Evolutionary conservation across 1,139 yeast genomes (phyloP).

Genomic region (Lodderomyces theae): DNA sequence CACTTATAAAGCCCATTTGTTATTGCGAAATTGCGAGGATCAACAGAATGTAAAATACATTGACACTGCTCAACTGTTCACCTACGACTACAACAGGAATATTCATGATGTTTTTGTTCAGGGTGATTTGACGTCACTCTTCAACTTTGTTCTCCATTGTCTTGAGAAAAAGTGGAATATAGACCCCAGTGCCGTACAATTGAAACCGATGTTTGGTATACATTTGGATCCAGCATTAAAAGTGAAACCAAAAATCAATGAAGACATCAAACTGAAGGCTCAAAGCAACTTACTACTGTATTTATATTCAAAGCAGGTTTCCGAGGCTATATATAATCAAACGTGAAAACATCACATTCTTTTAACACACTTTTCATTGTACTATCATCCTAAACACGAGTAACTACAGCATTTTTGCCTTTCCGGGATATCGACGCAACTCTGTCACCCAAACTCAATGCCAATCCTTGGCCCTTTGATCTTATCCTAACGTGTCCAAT

Average conservation of each 20-base stretch:
- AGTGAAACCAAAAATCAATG: slow-evolving; percentile 21
- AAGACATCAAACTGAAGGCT: slow-evolving; percentile 15
- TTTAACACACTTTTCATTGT: background rate
- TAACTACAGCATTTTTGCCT: slow-evolving; percentile 27
- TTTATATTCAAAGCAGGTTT: slow-evolving; percentile 10
- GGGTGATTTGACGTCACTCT: slow-evolving; percentile 22
- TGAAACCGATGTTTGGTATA: slow-evolving; percentile 22
- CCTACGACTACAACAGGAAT: slow-evolving; percentile 1
- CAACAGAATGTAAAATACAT: slow-evolving; percentile 12
- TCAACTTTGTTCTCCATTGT: slow-evolving; percentile 12
- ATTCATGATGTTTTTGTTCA: slow-evolving; percentile 16
- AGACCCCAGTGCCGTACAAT: slow-evolving; percentile 12
- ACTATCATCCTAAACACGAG: slow-evolving; percentile 6
- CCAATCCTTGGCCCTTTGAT: slow-evolving; percentile 97
- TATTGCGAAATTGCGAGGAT: slow-evolving; percentile 6
- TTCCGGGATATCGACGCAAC: slow-evolving; percentile 77
- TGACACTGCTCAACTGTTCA: slow-evolving; percentile 4
- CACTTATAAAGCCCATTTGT: slow-evolving; percentile 20
- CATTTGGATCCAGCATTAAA: slow-evolving; percentile 28
- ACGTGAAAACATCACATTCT: too few relatives aligned
- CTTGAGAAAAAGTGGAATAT: slow-evolving; percentile 16
- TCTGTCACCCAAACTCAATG: slow-evolving; percentile 90
- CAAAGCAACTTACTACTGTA: slow-evolving; percentile 16
- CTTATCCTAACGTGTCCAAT: slow-evolving; percentile 96
- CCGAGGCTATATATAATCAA: background rate